These are phyloP conservation scores for Pythium phragmiticola DNA, from an alignment of 352 stramenopile species.

Conservation along the genomic window DNA sequence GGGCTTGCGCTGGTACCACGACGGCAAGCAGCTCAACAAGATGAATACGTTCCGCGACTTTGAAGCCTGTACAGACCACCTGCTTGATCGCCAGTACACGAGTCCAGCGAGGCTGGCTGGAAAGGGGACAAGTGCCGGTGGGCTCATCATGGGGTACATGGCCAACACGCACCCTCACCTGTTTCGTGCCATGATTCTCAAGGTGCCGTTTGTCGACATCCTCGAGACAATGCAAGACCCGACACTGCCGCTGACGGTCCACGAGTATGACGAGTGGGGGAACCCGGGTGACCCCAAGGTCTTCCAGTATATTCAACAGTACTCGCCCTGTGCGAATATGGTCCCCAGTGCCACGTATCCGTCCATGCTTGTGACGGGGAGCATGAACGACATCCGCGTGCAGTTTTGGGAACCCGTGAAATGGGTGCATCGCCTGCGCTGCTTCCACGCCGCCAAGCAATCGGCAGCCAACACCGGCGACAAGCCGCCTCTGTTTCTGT, in stretches of 20 bases:
- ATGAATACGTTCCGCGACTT: constrained; percentile 88
- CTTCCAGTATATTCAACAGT: constrained; percentile 76
- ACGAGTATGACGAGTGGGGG: constrained; percentile 93
- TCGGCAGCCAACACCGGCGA: constrained; percentile 11
- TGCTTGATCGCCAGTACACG: constrained; percentile 68
- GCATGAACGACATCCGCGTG: constrained; percentile 80
- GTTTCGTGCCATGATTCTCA: constrained; percentile 79
- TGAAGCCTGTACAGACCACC: constrained; percentile 54
- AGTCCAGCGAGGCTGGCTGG: constrained; percentile 56
- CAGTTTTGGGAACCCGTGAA: constrained; percentile 89
- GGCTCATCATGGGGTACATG: constrained; percentile 84
- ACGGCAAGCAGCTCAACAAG: constrained; percentile 77
- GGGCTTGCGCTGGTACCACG: constrained; percentile 86
- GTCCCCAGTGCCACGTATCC: constrained; percentile 44
- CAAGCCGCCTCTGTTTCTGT: constrained; percentile 37
- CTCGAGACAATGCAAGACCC: constrained; percentile 85
- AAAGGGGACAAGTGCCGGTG: constrained; percentile 85
- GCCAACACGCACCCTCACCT: constrained; percentile 78
- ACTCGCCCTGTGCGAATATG: constrained; percentile 79
- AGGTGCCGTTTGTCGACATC: constrained; percentile 91
- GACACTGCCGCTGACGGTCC: constrained; percentile 81
- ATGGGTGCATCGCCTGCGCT: constrained; percentile 74
- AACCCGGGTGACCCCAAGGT: constrained; percentile 52
- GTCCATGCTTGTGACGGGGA: constrained; percentile 82
- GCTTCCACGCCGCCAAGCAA: constrained; percentile 34